These are phyloP conservation scores for Backusella psychrophila DNA, from an alignment of 192 early-diverging fungal genomes.

Conservation along the genomic window DNA sequence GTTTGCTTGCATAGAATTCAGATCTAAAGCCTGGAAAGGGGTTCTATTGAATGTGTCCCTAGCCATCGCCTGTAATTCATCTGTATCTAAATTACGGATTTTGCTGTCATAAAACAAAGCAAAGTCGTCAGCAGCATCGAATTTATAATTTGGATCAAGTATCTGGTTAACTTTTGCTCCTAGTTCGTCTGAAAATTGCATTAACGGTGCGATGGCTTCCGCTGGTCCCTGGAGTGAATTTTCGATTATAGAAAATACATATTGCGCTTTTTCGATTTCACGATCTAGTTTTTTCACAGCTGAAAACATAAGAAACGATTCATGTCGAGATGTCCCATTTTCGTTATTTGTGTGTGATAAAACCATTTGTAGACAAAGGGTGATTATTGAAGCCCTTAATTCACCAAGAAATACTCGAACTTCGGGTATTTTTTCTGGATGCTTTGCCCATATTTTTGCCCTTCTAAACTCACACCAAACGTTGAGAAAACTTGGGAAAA, in stretches of 20 bases:
- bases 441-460: not conserved
- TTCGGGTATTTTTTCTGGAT: not conserved
- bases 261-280: not conserved
- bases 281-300: not conserved
- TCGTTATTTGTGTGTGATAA: not conserved
- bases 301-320: not conserved
- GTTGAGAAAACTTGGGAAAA: not conserved
- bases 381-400: not conserved
- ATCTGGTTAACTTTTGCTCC: not conserved
- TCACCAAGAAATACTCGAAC: not conserved
- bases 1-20: not conserved
- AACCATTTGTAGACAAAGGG: not conserved
- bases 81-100: not conserved
- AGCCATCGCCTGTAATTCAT: not conserved
- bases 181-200: not conserved
- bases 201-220: not conserved
- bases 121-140: not conserved
- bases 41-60: not conserved
- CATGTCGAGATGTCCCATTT: not conserved
- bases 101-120: not conserved
- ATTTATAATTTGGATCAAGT: not conserved
- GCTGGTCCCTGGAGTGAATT: not conserved
- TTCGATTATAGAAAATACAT: not conserved
- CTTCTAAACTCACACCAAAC: conserved; percentile 10
- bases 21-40: not conserved